phyloP scores from a whole-genome alignment of 2,329 filamentous ascomycete species.

The Talaromyces piceae region DNA sequence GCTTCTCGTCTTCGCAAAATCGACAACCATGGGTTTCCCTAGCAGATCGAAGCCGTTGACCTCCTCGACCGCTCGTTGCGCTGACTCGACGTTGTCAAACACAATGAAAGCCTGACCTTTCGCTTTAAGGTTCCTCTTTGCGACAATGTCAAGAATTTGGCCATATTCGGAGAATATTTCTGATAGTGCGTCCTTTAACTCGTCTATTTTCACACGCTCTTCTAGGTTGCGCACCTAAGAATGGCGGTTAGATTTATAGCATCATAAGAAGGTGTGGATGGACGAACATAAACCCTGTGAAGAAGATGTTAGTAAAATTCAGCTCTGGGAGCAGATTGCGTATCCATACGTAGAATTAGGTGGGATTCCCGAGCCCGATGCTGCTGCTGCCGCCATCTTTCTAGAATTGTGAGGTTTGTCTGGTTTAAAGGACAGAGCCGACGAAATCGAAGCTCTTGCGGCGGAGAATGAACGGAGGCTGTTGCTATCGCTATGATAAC shows the following conservation, averaged over 20 bases:
- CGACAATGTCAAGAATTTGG: constrained; percentile 72
- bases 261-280: constrained; percentile 12
- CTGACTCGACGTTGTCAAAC: constrained; percentile 74
- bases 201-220: constrained; percentile 78
- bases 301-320: not conserved
- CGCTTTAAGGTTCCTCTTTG: constrained; percentile 81
- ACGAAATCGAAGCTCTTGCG: not conserved
- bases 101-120: constrained; percentile 96
- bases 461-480: not conserved
- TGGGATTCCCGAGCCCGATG: constrained; percentile 22
- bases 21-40: constrained; percentile 79
- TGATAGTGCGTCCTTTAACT: constrained; percentile 63
- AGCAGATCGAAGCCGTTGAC: constrained; percentile 90
- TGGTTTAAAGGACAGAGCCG: not conserved
- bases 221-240: constrained; percentile 69
- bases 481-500: not conserved
- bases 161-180: constrained; percentile 87
- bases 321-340: not conserved
- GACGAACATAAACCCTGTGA: constrained; percentile 35
- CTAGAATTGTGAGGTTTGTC: fast-evolving
- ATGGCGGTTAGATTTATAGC: constrained; percentile 6
- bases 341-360: constrained; percentile 35
- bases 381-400: constrained; percentile 29
- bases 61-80: constrained; percentile 74
- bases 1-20: constrained; percentile 73